A percentile compares a stretch with the other conserved stretches of the same genome.
Conservation (phyloP, 805 yeast genomes). For the Kazachstania taianensis region DNA sequence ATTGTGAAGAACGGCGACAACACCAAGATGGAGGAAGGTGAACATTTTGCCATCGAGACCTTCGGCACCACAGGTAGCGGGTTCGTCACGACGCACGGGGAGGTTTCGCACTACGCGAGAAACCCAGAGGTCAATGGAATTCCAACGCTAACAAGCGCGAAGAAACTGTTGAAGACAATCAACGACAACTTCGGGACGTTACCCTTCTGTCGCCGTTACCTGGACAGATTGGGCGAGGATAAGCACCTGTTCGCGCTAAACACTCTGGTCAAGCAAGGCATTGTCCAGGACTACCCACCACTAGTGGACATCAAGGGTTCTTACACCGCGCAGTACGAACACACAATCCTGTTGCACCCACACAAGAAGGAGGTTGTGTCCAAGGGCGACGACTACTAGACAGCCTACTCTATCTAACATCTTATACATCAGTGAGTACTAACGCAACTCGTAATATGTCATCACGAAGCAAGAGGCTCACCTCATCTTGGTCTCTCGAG, state of each 20-base stretch:
- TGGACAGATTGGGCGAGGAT: conserved; percentile 86
- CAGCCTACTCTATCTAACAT: background rate
- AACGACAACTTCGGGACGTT: conserved; percentile 82
- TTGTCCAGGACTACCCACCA: conserved; percentile 93
- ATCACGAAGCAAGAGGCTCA: too few relatives aligned
- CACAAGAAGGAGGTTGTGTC: conserved; percentile 90
- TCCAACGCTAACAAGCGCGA: conserved; percentile 54
- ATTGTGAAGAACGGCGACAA: conserved; percentile 87
- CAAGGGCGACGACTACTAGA: conserved; percentile 85
- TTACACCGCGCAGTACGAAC: conserved; percentile 95
- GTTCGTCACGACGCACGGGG: conserved; percentile 76
- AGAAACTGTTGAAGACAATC: conserved; percentile 56
- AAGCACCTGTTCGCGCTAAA: conserved; percentile 82
- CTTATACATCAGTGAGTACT: background rate
- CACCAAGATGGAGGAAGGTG: conserved; percentile 99
- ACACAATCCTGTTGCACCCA: conserved; percentile 83
- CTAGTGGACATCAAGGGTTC: conserved; percentile 71
- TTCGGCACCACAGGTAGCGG: conserved; percentile 97
- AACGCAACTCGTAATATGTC: background rate
- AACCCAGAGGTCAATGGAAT: conserved; percentile 35
- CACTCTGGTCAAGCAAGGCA: conserved; percentile 72
- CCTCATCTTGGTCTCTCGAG: too few relatives aligned
- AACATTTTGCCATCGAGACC: conserved; percentile 94
- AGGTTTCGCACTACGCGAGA: conserved; percentile 86
- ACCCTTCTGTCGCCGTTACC: conserved; percentile 92